These are phyloP conservation scores for Osmanthus fragrans DNA, from an alignment of 257 asterid genomes.

Conservation along the genomic window DNA sequence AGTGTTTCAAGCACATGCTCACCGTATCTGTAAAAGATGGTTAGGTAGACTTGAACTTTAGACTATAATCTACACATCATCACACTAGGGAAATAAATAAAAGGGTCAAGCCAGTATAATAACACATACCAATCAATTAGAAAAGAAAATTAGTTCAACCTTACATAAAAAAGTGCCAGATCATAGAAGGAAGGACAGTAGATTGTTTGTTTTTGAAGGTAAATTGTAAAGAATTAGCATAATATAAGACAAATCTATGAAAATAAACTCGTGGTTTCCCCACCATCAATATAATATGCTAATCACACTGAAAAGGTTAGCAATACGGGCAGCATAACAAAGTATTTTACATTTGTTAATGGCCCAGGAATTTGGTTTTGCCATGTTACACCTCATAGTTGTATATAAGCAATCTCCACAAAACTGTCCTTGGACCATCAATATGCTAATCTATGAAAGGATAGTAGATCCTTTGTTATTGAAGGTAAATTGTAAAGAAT, in stretches of 20 bases:
- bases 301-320: not conserved
- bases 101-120: too few relatives aligned
- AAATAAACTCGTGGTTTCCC: not conserved
- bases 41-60: not conserved
- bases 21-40: constrained; percentile 58
- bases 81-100: not conserved
- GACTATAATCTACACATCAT: not conserved
- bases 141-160: not conserved
- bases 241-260: not conserved
- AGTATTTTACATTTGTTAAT: not conserved
- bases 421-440: too few relatives aligned
- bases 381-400: too few relatives aligned
- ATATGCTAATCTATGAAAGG: not conserved
- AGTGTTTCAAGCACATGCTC: constrained; percentile 92
- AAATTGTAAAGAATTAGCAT: too few relatives aligned
- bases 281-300: not conserved
- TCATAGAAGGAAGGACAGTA: not conserved
- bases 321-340: not conserved
- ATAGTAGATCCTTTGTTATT: not conserved
- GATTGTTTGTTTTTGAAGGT: not conserved
- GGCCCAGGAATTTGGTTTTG: not conserved
- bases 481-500: not conserved
- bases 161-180: not conserved
- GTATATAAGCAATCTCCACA: too few relatives aligned
- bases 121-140: not conserved